These are phyloP conservation scores for Magnaporthales sp. DNA, from an alignment of 2,329 filamentous ascomycete species.

Conservation along the genomic window DNA sequence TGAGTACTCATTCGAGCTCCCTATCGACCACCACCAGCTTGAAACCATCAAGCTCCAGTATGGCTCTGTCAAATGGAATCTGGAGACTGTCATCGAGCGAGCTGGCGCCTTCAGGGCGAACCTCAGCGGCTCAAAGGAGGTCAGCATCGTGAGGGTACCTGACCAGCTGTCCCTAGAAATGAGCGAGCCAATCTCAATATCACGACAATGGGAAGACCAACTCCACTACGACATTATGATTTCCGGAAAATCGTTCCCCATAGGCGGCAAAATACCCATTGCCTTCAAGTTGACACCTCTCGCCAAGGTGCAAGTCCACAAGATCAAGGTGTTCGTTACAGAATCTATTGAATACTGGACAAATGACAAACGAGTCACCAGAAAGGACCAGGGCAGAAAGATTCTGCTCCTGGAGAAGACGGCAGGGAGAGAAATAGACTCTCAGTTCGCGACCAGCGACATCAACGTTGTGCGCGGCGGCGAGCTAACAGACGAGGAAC, in stretches of 20 bases:
- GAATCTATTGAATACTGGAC: conserved; percentile 91
- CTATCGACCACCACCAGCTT: conserved; percentile 78
- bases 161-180: conserved; percentile 84
- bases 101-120: conserved; percentile 87
- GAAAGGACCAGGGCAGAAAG: conserved; percentile 76
- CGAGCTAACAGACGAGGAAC: conserved; percentile 50
- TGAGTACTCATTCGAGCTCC: conserved; percentile 72
- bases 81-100: conserved; percentile 78
- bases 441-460: conserved; percentile 65
- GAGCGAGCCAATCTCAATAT: conserved; percentile 89
- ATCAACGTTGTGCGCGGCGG: conserved; percentile 73
- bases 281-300: conserved; percentile 89
- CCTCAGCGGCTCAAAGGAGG: conserved; percentile 71
- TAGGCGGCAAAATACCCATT: conserved; percentile 81
- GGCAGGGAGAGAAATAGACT: conserved; percentile 67
- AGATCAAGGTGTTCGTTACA: conserved; percentile 84
- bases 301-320: conserved; percentile 87
- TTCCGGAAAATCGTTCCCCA: conserved; percentile 87
- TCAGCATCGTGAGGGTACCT: conserved; percentile 75
- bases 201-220: conserved; percentile 89
- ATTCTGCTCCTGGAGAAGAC: conserved; percentile 82
- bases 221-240: conserved; percentile 94
- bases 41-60: conserved; percentile 85
- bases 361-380: conserved; percentile 73
- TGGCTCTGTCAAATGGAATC: conserved; percentile 78